Evolutionary conservation across 805 yeast genomes (phyloP).

Genomic region (Torulaspora indica): DNA sequence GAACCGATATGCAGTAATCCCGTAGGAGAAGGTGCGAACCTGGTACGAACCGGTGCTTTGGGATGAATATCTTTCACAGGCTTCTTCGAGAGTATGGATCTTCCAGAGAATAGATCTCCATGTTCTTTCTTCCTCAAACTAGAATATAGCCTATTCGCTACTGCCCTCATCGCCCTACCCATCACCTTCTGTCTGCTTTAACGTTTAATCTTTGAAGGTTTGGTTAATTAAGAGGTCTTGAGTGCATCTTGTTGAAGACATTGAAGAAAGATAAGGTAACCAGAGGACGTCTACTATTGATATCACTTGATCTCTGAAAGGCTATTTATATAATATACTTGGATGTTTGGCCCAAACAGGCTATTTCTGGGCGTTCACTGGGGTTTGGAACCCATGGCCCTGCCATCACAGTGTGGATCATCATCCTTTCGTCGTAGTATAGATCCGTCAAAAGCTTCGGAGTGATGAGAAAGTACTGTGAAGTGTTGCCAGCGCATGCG

Average conservation of each 20-base stretch:
- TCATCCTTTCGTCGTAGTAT: conserved; percentile 73
- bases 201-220: background rate
- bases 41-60: conserved; percentile 61
- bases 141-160: background rate
- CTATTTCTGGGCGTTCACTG: conserved; percentile 27
- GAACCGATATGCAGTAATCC: conserved; percentile 94
- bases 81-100: conserved; percentile 16
- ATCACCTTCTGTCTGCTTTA: background rate
- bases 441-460: conserved; percentile 82
- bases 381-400: conserved; percentile 45
- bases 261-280: background rate
- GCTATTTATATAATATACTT: conserved; percentile 20
- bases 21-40: conserved; percentile 98
- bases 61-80: conserved; percentile 38
- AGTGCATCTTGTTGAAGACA: background rate
- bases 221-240: background rate
- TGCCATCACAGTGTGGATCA: conserved; percentile 78
- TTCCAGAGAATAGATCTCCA: conserved; percentile 5
- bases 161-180: background rate
- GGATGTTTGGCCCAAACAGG: conserved; percentile 38
- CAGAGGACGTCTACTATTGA: background rate
- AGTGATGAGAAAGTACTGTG: conserved; percentile 89
- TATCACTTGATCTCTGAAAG: background rate
- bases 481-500: conserved; percentile 58
- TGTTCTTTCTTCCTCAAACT: background rate